Evolutionary conservation across 805 yeast genomes (phyloP).

Genomic region (Wickerhamiella azymoides): DNA sequence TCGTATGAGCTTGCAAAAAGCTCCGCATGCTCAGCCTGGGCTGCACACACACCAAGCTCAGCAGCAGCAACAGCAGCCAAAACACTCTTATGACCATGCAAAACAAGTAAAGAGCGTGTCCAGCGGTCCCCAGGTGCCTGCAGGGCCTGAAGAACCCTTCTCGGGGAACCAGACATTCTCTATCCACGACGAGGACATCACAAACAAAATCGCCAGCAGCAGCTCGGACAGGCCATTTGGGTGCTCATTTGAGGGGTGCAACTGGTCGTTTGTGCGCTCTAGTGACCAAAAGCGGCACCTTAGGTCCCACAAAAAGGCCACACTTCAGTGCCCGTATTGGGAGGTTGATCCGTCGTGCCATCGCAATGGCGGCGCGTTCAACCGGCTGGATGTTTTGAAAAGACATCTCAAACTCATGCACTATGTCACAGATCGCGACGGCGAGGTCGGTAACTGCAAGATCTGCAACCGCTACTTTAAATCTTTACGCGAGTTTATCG

Average conservation of each 20-base stretch:
- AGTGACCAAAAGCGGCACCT: conserved; percentile 57
- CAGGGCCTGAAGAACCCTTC: too few relatives aligned
- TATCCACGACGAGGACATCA: background rate
- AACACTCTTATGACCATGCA: conserved; percentile 10
- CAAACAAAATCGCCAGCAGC: background rate
- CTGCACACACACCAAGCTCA: too few relatives aligned
- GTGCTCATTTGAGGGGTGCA: conserved; percentile 34
- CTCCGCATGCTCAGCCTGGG: too few relatives aligned
- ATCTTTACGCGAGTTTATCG: conserved; percentile 42
- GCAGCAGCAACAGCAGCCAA: background rate
- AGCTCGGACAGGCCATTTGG: conserved; percentile 16
- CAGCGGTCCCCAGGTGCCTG: too few relatives aligned
- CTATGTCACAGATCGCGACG: conserved; percentile 35
- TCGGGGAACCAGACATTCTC: too few relatives aligned
- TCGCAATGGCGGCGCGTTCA: conserved; percentile 62
- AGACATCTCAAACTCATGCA: conserved; percentile 61
- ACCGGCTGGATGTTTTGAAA: conserved; percentile 58
- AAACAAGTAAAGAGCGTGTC: too few relatives aligned
- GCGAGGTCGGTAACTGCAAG: conserved; percentile 56
- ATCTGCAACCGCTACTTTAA: conserved; percentile 46
- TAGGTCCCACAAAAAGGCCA: conserved; percentile 52
- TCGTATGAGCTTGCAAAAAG: too few relatives aligned
- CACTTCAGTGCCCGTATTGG: conserved; percentile 64
- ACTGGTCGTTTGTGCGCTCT: conserved; percentile 57
- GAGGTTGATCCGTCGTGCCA: conserved; percentile 56